These are phyloP conservation scores for Tricholoma sp. DNA, from an alignment of 768 basidiomycete species.

Conservation along the genomic window DNA sequence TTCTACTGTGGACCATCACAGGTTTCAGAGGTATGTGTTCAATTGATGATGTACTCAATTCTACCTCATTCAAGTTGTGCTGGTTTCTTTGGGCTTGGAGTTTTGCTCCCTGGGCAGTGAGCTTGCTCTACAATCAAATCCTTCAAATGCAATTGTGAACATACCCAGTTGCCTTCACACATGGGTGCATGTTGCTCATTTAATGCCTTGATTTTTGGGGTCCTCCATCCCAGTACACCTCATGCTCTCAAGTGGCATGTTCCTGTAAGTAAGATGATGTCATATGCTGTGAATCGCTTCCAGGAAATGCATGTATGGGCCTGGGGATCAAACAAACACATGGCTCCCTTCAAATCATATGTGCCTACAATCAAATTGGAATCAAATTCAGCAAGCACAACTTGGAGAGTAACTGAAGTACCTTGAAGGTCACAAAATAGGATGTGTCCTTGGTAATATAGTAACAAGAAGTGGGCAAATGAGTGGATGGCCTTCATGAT, in stretches of 20 bases:
- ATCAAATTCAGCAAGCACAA: neutral
- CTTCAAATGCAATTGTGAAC: no score
- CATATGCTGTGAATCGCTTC: neutral
- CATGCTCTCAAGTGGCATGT: neutral
- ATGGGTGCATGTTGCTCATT: no score
- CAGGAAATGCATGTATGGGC: neutral
- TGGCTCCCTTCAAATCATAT: neutral
- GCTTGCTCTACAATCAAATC: no score
- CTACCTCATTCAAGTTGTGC: neutral
- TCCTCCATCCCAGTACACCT: no score
- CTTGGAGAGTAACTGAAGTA: no score
- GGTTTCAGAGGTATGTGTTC: no score
- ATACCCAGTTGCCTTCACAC: no score
- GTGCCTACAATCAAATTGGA: neutral
- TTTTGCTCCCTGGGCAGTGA: neutral
- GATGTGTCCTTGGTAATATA: no score
- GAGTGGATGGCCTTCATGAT: constrained; percentile 22
- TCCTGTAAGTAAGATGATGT: neutral
- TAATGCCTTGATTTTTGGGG: neutral
- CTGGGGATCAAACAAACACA: no score
- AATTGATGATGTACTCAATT: neutral
- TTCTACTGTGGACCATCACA: no score
- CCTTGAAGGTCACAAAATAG: neutral
- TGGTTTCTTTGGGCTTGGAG: neutral
- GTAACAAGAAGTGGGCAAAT: no score